Evolutionary conservation across 805 yeast genomes (phyloP).

Genomic region (Ogataea pini): DNA sequence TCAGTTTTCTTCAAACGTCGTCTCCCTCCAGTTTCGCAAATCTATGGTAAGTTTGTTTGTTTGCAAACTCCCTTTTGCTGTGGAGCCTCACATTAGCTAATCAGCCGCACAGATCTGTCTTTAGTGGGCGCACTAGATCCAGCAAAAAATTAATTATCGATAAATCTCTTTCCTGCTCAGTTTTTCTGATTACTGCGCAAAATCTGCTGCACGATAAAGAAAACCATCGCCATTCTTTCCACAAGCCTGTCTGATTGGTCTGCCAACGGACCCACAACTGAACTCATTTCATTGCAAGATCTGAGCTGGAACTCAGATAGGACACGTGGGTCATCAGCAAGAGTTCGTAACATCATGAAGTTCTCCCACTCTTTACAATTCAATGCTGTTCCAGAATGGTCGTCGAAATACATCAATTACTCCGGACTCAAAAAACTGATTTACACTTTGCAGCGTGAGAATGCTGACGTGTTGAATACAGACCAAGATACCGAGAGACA

Average conservation of each 20-base stretch:
- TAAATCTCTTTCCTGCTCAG: neutral
- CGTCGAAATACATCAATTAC: conserved; percentile 87
- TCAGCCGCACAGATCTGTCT: neutral
- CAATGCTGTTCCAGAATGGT: conserved; percentile 98
- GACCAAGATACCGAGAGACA: conserved; percentile 28
- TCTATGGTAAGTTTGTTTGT: neutral
- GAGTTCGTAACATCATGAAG: conserved; percentile 57
- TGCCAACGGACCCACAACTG: conserved; percentile 1
- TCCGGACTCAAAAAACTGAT: conserved; percentile 83
- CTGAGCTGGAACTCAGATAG: conserved; percentile 9
- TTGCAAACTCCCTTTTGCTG: neutral
- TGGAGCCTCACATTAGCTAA: neutral
- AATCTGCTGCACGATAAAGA: neutral
- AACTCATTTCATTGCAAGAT: conserved; percentile 25
- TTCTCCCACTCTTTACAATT: conserved; percentile 93
- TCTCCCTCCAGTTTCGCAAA: no score
- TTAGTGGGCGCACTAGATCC: neutral
- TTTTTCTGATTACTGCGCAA: neutral
- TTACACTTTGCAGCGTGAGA: conserved; percentile 76
- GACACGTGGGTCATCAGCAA: neutral
- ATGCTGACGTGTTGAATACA: conserved; percentile 31
- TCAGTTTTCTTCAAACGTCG: no score
- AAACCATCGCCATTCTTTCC: conserved; percentile 5
- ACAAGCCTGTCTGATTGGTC: neutral
- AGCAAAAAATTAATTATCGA: conserved; percentile 5